A percentile compares a stretch with the other conserved stretches of the same genome.
Evolutionary conservation across 2,329 filamentous ascomycete species (phyloP).

Genomic region (Dactylella cylindrospora): DNA sequence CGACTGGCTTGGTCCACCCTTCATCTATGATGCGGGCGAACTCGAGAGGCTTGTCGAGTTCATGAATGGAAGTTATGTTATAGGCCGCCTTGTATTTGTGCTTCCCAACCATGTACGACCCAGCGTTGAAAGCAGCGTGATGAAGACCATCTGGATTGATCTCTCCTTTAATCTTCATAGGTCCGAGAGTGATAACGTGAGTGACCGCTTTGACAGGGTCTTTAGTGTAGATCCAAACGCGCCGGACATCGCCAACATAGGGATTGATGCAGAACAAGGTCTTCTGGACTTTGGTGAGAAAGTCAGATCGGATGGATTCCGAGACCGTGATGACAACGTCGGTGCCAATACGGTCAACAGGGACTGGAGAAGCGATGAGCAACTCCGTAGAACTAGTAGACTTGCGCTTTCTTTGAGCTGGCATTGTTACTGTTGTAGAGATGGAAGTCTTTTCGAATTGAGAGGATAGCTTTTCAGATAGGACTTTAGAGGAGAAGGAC

Average conservation of each 20-base stretch:
- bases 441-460: neutral
- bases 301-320: neutral
- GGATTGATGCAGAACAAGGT: constrained; percentile 12
- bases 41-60: neutral
- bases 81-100: constrained; percentile 10
- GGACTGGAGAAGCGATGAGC: constrained; percentile 4
- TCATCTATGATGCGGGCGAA: neutral
- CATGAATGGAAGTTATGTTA: neutral
- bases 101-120: constrained; percentile 2
- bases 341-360: neutral
- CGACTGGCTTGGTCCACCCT: neutral
- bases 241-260: neutral
- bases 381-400: neutral
- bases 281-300: neutral
- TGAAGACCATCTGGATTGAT: neutral
- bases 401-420: too few relatives aligned
- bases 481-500: neutral
- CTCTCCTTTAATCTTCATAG: constrained; percentile 7
- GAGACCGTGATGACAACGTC: constrained; percentile 13
- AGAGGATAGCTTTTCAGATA: neutral
- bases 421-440: too few relatives aligned
- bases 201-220: constrained; percentile 15
- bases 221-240: constrained; percentile 25
- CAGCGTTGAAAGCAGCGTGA: constrained; percentile 14
- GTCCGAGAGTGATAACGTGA: constrained; percentile 10